Evolutionary conservation across 371 early-diverging fungal genomes (phyloP), one percentile per base, ranked within the genome.

Genomic region (Mortierella sp.): DNA sequence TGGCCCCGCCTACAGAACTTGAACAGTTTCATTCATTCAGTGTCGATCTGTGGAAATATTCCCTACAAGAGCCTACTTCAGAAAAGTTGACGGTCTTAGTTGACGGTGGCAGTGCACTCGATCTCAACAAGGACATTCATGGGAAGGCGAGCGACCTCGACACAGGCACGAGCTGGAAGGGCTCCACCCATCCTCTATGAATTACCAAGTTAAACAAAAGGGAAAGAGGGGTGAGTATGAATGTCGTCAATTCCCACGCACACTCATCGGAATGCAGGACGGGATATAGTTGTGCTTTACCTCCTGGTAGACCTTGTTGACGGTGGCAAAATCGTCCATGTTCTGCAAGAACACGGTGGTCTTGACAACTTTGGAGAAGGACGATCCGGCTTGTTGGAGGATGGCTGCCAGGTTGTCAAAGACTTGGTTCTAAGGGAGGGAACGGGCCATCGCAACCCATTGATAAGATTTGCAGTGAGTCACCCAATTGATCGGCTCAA

Each of bases 281-380:
- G 49, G 13, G 27, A 0, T 0, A 19, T n/a, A 38, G 7, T 24
- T 12, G 5, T 18, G 7, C n/a, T 67, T 52, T 80, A 87, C 86
- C 78, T 89, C 80, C 46, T 81, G 86, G 69, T 96, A 96, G 51
- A 91, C 85, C 64, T 90, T 87, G 81, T 97, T 97, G 89, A 97
- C 90, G 13, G 86, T 84, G 10, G 73, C 87, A 82, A 95, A 97
- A 78, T 95, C 92, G 73, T 94, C 92, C 88, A 94, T 90, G 63
- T 93, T 90, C 84, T 92, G 91, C 54, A 97, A 81, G 81, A 94
- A 97, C 39, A 96, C 96, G 24, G 95, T 96, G 42, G 94, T 94
- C 86, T 96, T 97, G 82, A 95, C 89, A 13, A 95, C 91, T 51
- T 91, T 84, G 50, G 91, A 81, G 14, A 96, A 80, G 56, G 85